Evolutionary conservation across 805 yeast species (phyloP).

Genomic region (Cyberlindnera americana): DNA sequence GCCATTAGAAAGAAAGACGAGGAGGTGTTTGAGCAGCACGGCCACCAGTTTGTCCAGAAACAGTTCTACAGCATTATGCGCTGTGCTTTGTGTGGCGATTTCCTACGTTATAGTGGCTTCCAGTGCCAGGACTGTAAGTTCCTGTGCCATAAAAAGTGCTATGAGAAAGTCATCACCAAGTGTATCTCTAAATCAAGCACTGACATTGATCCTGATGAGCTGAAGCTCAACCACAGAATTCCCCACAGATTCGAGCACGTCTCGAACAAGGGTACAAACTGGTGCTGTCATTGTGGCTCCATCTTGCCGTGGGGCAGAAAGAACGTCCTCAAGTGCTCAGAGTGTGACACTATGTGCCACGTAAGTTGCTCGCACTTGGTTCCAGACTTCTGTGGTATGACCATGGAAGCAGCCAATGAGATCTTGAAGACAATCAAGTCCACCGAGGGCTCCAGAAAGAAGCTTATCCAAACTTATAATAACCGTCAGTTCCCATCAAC

Average conservation of each 20-base stretch:
- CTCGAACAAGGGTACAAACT: constrained; percentile 90
- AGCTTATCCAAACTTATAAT: constrained; percentile 16
- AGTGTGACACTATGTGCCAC: constrained; percentile 95
- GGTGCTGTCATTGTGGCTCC: constrained; percentile 99
- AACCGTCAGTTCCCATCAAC: constrained; percentile 17
- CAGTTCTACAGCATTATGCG: constrained; percentile 96
- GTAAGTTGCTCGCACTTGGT: constrained; percentile 89
- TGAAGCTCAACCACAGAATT: constrained; percentile 88
- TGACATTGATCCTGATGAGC: constrained; percentile 67
- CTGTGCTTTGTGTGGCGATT: constrained; percentile 96
- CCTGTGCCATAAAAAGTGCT: constrained; percentile 78
- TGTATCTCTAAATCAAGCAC: constrained; percentile 76
- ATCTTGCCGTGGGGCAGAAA: constrained; percentile 93
- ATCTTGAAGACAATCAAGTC: constrained; percentile 80
- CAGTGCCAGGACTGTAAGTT: constrained; percentile 85
- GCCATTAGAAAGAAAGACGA: constrained; percentile 91
- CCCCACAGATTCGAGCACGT: constrained; percentile 96
- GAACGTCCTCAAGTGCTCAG: constrained; percentile 87
- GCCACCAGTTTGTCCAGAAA: constrained; percentile 94
- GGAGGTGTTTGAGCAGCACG: constrained; percentile 90
- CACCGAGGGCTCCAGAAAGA: constrained; percentile 45
- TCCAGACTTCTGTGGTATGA: constrained; percentile 98
- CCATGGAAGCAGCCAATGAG: constrained; percentile 93
- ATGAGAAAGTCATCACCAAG: constrained; percentile 74
- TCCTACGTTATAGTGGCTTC: constrained; percentile 79